Percentiles rank a stretch among this genome's conserved stretches.
These are phyloP conservation scores for Carnegiea gigantea DNA, from an alignment of 179 eudicot genomes.

Conservation along the genomic window DNA sequence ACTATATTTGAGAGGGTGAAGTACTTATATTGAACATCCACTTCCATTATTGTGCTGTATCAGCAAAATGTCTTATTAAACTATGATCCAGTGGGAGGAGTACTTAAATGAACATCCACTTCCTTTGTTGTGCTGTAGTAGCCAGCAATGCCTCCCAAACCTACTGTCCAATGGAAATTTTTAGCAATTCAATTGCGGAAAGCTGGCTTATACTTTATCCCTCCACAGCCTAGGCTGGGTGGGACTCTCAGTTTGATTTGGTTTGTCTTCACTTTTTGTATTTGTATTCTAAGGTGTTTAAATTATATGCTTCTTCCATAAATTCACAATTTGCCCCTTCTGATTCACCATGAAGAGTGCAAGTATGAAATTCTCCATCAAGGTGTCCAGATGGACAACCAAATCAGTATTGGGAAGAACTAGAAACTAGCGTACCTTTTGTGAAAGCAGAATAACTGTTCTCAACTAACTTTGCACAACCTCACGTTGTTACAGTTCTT, in stretches of 20 bases:
- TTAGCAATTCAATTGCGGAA: background rate
- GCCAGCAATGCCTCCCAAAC: background rate
- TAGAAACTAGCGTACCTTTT: background rate
- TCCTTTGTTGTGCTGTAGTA: background rate
- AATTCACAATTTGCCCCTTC: background rate
- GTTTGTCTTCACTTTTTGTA: background rate
- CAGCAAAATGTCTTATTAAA: too few relatives aligned
- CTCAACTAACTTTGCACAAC: background rate
- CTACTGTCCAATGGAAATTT: background rate
- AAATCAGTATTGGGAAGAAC: background rate
- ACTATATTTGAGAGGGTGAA: too few relatives aligned
- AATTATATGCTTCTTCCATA: background rate
- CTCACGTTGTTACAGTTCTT: background rate
- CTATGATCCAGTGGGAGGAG: too few relatives aligned
- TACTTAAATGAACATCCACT: background rate
- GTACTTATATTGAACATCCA: too few relatives aligned
- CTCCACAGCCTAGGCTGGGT: background rate
- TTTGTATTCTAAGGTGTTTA: too few relatives aligned
- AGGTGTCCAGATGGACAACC: background rate
- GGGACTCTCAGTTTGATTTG: background rate
- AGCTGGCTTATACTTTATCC: background rate
- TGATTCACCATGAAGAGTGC: background rate
- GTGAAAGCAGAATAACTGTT: background rate
- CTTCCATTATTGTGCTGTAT: too few relatives aligned
- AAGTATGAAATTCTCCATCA: background rate